A percentile compares a stretch with the other conserved stretches of the same genome.
These are phyloP conservation scores for Paraglomus brasilianum DNA, from an alignment of 192 early-diverging fungal species.

Conservation along the genomic window DNA sequence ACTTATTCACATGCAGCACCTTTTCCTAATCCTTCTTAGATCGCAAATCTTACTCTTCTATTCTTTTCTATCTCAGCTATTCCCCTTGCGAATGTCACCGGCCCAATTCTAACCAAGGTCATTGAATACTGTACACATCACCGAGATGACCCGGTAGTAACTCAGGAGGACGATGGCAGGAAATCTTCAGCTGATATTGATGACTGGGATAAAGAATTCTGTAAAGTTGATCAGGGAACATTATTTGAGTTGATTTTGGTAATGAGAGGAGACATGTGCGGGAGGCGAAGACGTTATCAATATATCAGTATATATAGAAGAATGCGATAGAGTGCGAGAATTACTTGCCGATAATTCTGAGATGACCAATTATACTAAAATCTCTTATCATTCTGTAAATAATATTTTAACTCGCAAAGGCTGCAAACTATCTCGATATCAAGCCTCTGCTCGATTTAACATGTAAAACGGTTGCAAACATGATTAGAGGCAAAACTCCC, in stretches of 20 bases:
- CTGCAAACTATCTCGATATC: conserved; percentile 93
- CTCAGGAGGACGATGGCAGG: conserved; percentile 60
- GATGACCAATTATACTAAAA: no score
- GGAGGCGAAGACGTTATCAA: neutral
- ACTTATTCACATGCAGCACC: neutral
- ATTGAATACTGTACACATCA: conserved; percentile 91
- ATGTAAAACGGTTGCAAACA: conserved; percentile 98
- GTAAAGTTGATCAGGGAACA: conserved; percentile 90
- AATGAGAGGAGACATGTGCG: neutral
- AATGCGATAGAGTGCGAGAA: no score
- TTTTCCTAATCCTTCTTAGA: neutral
- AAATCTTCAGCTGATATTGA: conserved; percentile 73
- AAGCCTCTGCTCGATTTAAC: conserved; percentile 95
- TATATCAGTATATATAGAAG: no score
- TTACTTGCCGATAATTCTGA: no score
- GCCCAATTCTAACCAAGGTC: conserved; percentile 81
- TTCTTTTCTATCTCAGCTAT: conserved; percentile 49
- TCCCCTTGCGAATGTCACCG: conserved; percentile 89
- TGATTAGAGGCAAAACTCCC: conserved; percentile 93
- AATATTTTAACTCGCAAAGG: conserved; percentile 32
- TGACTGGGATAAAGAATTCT: conserved; percentile 90
- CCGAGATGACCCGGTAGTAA: conserved; percentile 50
- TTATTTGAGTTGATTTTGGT: conserved; percentile 87
- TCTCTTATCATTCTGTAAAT: neutral
- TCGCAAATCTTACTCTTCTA: neutral